A percentile compares a stretch with the other conserved stretches of the same genome.
Conservation (phyloP, 2,329 filamentous ascomycete species). For the Phyllosticta capitalensis region DNA sequence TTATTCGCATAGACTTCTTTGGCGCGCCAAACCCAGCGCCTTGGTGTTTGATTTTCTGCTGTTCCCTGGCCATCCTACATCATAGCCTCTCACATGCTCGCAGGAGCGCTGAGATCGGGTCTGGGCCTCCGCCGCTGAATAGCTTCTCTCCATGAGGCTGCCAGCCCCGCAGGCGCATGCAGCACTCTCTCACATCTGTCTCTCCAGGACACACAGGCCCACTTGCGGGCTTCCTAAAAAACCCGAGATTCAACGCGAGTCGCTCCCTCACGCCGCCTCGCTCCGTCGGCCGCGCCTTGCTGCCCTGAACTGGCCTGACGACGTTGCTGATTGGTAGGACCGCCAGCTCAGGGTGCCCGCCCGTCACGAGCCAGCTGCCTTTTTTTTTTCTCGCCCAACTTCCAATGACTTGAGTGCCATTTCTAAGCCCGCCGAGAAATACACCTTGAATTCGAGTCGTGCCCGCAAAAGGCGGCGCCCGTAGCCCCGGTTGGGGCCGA, state of each 20-base stretch:
- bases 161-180: constrained; percentile 4
- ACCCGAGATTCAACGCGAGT: not conserved
- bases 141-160: not conserved
- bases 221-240: constrained; percentile 7
- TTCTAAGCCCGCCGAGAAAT: constrained; percentile 1
- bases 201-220: constrained; percentile 9
- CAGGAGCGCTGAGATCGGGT: not conserved
- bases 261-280: not conserved
- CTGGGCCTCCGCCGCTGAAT: constrained; percentile 1
- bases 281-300: not conserved
- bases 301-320: not conserved
- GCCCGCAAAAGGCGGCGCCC: not conserved
- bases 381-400: not conserved
- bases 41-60: not conserved
- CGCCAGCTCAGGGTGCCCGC: not conserved
- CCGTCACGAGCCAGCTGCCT: not conserved
- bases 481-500: not conserved
- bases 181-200: constrained; percentile 5
- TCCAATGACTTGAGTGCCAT: constrained; percentile 4
- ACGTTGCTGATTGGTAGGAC: not conserved
- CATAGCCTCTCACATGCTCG: constrained; percentile 7
- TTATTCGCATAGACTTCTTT: constrained; percentile 5
- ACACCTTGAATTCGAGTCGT: constrained; percentile 3
- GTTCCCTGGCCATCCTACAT: not conserved
- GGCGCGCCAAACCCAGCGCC: not conserved